Evolutionary conservation across 352 stramenopile genomes (phyloP).

Genomic region (Phytophthora cactorum): DNA sequence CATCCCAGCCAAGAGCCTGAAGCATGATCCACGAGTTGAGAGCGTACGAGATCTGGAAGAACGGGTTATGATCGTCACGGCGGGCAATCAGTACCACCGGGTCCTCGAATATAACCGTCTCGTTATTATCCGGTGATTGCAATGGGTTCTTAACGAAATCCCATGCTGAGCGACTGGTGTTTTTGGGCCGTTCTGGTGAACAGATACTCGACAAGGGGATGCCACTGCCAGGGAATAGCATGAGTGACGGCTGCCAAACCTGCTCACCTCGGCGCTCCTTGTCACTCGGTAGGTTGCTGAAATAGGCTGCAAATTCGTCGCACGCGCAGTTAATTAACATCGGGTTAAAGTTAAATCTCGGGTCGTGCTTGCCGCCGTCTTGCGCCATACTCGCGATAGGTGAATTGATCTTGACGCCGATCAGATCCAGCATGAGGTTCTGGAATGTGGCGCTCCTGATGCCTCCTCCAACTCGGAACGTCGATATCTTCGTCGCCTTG

Average conservation of each 20-base stretch:
- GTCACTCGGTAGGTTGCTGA: constrained; percentile 12
- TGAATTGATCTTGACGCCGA: constrained; percentile 33
- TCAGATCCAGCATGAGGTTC: constrained; percentile 61
- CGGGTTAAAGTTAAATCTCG: constrained; percentile 37
- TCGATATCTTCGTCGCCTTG: constrained; percentile 41
- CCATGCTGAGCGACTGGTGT: constrained; percentile 23
- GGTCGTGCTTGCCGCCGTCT: constrained; percentile 42
- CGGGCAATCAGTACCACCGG: constrained; percentile 47
- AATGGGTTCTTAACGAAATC: constrained; percentile 42
- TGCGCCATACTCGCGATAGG: constrained; percentile 36
- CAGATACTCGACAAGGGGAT: constrained; percentile 27
- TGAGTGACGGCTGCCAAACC: constrained; percentile 31
- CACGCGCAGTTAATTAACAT: constrained; percentile 39
- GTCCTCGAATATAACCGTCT: constrained; percentile 36
- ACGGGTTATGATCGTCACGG: constrained; percentile 61
- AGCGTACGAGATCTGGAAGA: constrained; percentile 53
- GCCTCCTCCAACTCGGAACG: constrained; percentile 33
- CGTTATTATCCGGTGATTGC: constrained; percentile 18
- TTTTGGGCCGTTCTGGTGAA: not conserved
- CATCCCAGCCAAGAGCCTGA: constrained; percentile 39
- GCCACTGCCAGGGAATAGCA: not conserved
- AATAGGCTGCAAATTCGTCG: constrained; percentile 37
- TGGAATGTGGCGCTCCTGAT: constrained; percentile 45
- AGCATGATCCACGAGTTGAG: constrained; percentile 54
- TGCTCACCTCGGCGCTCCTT: constrained; percentile 35